Evolutionary conservation across 176 grass and related monocot genomes (phyloP), one percentile per base, ranked within the genome.

Genomic region (Oryza coarctata): DNA sequence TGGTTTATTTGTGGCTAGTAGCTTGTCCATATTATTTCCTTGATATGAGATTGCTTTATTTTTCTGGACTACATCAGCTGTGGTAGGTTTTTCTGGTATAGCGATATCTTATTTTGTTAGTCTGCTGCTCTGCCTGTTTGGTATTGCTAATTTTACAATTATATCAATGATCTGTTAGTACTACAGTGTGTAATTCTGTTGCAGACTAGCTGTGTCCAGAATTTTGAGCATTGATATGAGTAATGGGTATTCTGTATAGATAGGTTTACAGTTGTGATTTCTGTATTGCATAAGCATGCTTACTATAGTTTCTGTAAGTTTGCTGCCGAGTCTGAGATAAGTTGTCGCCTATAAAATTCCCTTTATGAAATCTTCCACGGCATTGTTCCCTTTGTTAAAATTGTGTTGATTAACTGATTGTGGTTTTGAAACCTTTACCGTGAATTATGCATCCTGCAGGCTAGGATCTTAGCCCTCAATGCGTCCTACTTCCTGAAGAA

Each of bases 401-500:
- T 22, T 39, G 3, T 33, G 5, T 31, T 2, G 4, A 6, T 36
- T 67, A 0, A 7, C 40, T 52, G 14, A 13, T 23, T 0, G 2
- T 15, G 22, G 18, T 10, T 25, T 73, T 22, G 71, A 5, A 83
- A 22, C 25, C 7, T 70, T 66, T 1, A 39, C 74, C 9, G 15
- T 83, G 6, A 3, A 31, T 85, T 3, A 76, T 86, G 1, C 69
- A 4, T 79, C 12, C 35, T 75, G 35, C 90, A 98, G 95, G 95
- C 95, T 81, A 97, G 94, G 77, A 94, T 97, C 32, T 84, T 98
- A 81, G 95, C 92, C 25, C 71, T 94, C 34, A 98, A 98, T 50
- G 92, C 88, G 2, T 94, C 92, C 1, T 97, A 91, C 70, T 97
- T 94, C 35, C 9, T 97, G 86, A 97, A 97, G 90, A 97, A 92